Evolutionary conservation across 768 basidiomycete genomes (phyloP), one percentile per base, ranked within the genome.

Genomic region (Tulasnella sp.): DNA sequence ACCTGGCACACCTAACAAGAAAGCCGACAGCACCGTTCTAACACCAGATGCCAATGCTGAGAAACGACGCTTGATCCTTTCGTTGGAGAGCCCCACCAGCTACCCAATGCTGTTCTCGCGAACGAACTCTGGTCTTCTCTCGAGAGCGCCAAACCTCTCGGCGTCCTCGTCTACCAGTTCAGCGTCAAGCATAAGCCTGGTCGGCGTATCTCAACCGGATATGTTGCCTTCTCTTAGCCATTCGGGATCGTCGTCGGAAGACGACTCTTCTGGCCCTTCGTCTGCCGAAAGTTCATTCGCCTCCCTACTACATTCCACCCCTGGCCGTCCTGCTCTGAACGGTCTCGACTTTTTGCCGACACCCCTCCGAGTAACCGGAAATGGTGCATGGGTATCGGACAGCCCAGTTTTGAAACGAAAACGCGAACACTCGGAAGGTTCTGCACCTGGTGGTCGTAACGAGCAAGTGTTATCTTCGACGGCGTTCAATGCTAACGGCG

Each of bases 21-120:
- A 48, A n/a, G n/a, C n/a, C n/a, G n/a, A n/a, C n/a, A n/a, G n/a
- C n/a, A n/a, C n/a, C n/a, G n/a, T n/a, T n/a, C n/a, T n/a, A n/a
- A n/a, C n/a, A n/a, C n/a, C n/a, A n/a, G n/a, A 45, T 15, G 39
- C 41, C 25, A 43, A 57, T 6, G 54, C 27, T 4, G 55, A 57
- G 43, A 43, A 36, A 17, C 40, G 55, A 31, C 25, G 41, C 27
- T n/a, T 49, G 12, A 57, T 57, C 2, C 42, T 57, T n/a, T 57
- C 55, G 8, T 48, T 57, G 42, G 55, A 57, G 21, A 57, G 55
- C 14, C 55, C 55, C 6, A 57, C 40, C 12, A 21, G 27, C 23
- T 49, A 19, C 21, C 48, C 48, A 7, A 19, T 52, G 11, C 42
- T 42, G 21, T 27, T 53, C 34, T 17, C 35, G 12, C 37, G 52